Base-by-base conservation (phyloP, 768 basidiomycete genomes). In the Neoboletus magnificus region DNA sequence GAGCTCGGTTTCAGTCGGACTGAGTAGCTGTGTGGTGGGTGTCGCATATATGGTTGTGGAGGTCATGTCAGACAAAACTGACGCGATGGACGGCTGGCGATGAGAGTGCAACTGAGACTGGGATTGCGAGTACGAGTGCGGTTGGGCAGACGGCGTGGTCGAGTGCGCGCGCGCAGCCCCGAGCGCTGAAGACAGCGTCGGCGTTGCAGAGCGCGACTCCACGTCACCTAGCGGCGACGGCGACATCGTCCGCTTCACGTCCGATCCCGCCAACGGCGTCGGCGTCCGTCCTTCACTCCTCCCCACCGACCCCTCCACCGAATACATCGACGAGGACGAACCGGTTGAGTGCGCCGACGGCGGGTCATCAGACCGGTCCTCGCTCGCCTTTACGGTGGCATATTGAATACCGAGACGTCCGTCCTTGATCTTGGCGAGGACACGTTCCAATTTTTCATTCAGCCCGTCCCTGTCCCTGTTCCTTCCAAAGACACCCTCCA, bases 381-480 rank as follows among this genome's bases (percentile, higher is more conserved):
- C 61, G 47, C 18, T 48, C 8, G 20, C 20, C 10, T 49, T 54
- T 20, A 57, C 5, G 7, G 51, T 46, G 4, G 54, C 59, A 33
- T 61, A 72, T 30, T 72, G 73, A 4, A 56, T 58, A 0, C 75
- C 76, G 25, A 75, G 74, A 58, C 80, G 83, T 37, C 81, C 85
- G 55, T 78, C 84, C 73, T 84, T 84, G 66, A 91, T 86, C 74
- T 88, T 89, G 71, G 78, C 82, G 47, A 91, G 76, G 11, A 91
- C 85, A 4, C 89, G 81, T 55, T 89, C 84, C 15, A 91, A 73
- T 62, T 85, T 89, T 52, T 88, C 88, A 22, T 80, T 83, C 13
- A 83, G 71, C 3, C 79, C 83, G 42, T 86, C 85, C 57, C 77
- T 80, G 50, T 86, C 84, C 58, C 74, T 81, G 56, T 79, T 81